phyloP scores from a whole-genome alignment of 805 yeast species.

The Myxozyma geophila region DNA sequence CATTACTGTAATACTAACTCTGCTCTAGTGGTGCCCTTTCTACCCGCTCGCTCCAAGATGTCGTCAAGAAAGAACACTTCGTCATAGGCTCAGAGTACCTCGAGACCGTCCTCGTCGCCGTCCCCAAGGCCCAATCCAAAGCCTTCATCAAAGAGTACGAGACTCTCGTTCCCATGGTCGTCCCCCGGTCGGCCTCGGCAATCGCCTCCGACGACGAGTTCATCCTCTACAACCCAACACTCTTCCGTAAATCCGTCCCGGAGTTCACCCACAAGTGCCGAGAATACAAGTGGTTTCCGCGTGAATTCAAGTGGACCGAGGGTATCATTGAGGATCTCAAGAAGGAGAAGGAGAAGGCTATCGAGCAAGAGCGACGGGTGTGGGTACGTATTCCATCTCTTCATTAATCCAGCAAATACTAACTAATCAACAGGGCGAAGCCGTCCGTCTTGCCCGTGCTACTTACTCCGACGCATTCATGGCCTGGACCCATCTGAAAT shows the following conservation, averaged over 20 bases:
- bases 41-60: conserved; percentile 85
- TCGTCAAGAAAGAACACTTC: conserved; percentile 81
- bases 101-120: conserved; percentile 83
- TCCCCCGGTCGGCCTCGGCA: conserved; percentile 82
- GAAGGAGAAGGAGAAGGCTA: conserved; percentile 77
- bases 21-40: conserved; percentile 73
- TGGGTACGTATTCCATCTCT: conserved; percentile 35
- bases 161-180: conserved; percentile 75
- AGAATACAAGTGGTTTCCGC: conserved; percentile 87
- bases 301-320: conserved; percentile 88
- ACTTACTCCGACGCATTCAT: conserved; percentile 87
- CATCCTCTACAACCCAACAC: conserved; percentile 72
- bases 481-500: conserved; percentile 89
- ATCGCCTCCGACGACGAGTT: conserved; percentile 77
- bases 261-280: conserved; percentile 73
- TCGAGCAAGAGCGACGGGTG: conserved; percentile 71
- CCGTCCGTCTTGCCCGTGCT: conserved; percentile 79
- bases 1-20: background rate
- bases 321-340: conserved; percentile 71
- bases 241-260: conserved; percentile 78
- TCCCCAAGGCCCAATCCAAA: conserved; percentile 61
- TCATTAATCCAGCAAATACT: background rate
- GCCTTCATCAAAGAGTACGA: conserved; percentile 77
- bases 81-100: conserved; percentile 85
- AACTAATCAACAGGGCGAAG: conserved; percentile 59